Base-by-base conservation (phyloP, 768 basidiomycete genomes). In the Trametes punicea region DNA sequence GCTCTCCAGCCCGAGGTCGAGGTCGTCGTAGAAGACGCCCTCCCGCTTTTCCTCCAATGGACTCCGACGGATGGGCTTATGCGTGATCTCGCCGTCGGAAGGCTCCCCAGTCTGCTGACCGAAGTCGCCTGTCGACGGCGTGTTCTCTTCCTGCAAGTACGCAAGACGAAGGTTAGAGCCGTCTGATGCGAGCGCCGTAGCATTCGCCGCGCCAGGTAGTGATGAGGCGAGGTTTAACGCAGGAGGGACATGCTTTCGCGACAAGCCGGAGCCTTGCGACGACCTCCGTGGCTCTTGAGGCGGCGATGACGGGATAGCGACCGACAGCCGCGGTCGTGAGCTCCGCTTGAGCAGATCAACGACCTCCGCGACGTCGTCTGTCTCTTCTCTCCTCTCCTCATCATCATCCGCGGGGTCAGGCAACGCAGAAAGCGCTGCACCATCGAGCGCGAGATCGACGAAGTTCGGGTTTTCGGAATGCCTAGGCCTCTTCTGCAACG, bases 371-470 rank as follows among this genome's bases (percentile, higher is more conserved):
- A 75, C 74, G 39, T 80, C 77, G 25, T 75, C 74, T 55, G 71
- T 72, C 27, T 73, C 72, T 13, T 72, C 71, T 8, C 62, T 62
- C 8, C 74, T 62, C 29, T 55, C 62, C 20, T 65, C 70, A 38
- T 70, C 63, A 38, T 70, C 63, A 29, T 62, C 60, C 27, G 54
- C 55, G 26, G 56, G 48, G 23, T 61, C 65, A 44, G 57, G 55
- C 25, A 70, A 62, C 34, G 56, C 55, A 29, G 69, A 56, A 13
- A 77, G 67, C 26, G 73, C 66, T 2, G 72, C 71, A 26, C 74
- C 78, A 55, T 79, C 79, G 41, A 85, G 68, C 15, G 81, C 78
- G 8, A 85, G 74, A 21, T 81, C 68, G 36, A 82, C 77, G 36
- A 82, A 67, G 58, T 83, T 76, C 1, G 79, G 77, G 63, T 81